Conservation (phyloP, 1,284 basidiomycete species). For the Laetiporus sulphureus region DNA sequence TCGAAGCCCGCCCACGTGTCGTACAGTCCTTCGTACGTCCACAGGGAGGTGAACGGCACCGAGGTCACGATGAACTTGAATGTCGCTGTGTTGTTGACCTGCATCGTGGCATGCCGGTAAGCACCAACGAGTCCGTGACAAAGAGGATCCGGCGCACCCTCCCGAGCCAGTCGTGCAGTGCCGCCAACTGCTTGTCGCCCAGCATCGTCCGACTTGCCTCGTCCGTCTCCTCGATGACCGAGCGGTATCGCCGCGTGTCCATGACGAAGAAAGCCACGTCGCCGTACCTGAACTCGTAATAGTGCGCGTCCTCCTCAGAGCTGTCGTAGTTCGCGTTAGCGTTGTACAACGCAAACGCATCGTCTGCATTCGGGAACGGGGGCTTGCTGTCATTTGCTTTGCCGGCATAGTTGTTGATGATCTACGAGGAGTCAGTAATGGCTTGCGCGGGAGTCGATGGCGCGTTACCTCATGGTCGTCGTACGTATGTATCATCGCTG, state of each 20-base stretch:
- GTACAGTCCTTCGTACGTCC: slow-evolving; percentile 59
- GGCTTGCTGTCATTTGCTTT: slow-evolving; percentile 44
- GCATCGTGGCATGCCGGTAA: neutral
- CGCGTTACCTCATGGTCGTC: slow-evolving; percentile 62
- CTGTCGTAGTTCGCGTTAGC: slow-evolving; percentile 62
- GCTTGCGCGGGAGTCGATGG: neutral
- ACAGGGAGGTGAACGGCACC: slow-evolving; percentile 75
- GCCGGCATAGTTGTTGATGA: slow-evolving; percentile 61
- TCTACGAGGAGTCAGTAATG: slow-evolving; percentile 30
- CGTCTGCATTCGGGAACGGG: slow-evolving; percentile 53
- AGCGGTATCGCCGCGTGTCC: slow-evolving; percentile 69
- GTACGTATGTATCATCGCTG: slow-evolving; percentile 57
- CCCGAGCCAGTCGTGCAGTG: slow-evolving; percentile 60
- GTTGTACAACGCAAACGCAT: slow-evolving; percentile 65
- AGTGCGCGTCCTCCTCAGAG: slow-evolving; percentile 38
- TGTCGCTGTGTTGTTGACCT: slow-evolving; percentile 69
- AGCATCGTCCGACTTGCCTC: slow-evolving; percentile 57
- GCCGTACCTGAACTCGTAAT: slow-evolving; percentile 62
- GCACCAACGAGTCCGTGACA: neutral
- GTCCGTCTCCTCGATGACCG: slow-evolving; percentile 36
- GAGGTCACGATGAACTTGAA: slow-evolving; percentile 81
- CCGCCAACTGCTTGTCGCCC: slow-evolving; percentile 59
- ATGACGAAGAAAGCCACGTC: slow-evolving; percentile 76
- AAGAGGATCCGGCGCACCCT: slow-evolving; percentile 29
- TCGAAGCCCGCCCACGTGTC: slow-evolving; percentile 74